These are phyloP conservation scores for Ascochyta rabiei DNA, from an alignment of 2,329 filamentous ascomycete genomes.

Conservation along the genomic window DNA sequence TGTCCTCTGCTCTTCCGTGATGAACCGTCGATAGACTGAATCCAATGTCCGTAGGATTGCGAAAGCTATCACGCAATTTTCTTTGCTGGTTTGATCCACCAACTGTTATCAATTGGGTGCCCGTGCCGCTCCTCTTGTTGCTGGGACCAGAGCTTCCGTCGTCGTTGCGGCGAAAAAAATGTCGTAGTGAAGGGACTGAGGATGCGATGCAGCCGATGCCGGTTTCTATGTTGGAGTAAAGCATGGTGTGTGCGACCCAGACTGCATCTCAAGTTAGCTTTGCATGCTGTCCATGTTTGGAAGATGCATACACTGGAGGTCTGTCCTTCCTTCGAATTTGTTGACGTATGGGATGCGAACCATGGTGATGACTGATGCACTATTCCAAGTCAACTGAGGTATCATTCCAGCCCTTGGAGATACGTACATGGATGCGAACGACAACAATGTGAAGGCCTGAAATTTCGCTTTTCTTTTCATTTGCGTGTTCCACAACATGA, in stretches of 20 bases:
- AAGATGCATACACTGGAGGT: conserved; percentile 24
- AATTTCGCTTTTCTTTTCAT: conserved; percentile 30
- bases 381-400: background rate
- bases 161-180: conserved; percentile 19
- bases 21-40: conserved; percentile 23
- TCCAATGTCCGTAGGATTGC: conserved; percentile 18
- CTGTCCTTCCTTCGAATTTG: conserved; percentile 21
- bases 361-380: conserved; percentile 18
- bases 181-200: conserved; percentile 26
- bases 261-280: conserved; percentile 10
- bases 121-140: conserved; percentile 12
- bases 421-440: conserved; percentile 28
- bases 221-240: conserved; percentile 34
- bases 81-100: conserved; percentile 10
- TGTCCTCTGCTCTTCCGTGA: conserved; percentile 19
- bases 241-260: conserved; percentile 31
- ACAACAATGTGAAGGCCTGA: conserved; percentile 29
- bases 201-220: conserved; percentile 31
- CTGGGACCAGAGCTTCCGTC: conserved; percentile 21
- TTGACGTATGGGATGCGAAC: conserved; percentile 31
- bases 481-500: conserved; percentile 33
- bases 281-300: background rate
- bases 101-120: conserved; percentile 13
- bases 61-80: conserved; percentile 15
- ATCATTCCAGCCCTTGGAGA: background rate